Conservation (phyloP, 1,139 yeast species). For the Pichia sp. region DNA sequence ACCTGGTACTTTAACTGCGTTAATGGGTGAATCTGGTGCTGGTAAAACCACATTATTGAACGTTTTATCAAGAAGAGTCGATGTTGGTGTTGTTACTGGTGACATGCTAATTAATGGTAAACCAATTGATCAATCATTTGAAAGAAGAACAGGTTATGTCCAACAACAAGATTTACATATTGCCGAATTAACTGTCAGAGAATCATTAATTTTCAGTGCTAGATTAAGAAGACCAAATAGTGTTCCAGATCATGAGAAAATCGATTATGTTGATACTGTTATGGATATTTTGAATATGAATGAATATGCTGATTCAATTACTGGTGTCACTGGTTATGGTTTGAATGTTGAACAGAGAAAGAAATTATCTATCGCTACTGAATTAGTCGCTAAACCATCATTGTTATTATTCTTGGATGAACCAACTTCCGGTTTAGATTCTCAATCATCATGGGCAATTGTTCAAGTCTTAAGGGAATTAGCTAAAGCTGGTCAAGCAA, state of each 20-base stretch:
- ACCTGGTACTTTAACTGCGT: conserved; percentile 56
- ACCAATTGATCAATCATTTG: conserved; percentile 41
- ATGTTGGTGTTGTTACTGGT: conserved; percentile 51
- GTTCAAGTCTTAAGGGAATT: conserved; percentile 41
- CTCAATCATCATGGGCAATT: conserved; percentile 54
- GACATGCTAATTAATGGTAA: conserved; percentile 51
- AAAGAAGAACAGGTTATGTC: conserved; percentile 54
- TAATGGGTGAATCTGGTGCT: conserved; percentile 74
- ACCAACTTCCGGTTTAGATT: conserved; percentile 52
- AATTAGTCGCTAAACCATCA: conserved; percentile 50
- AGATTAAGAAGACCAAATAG: conserved; percentile 46
- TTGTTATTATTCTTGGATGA: conserved; percentile 48
- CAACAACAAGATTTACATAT: conserved; percentile 58
- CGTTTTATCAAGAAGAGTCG: conserved; percentile 51
- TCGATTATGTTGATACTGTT: conserved; percentile 48
- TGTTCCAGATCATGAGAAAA: conserved; percentile 44
- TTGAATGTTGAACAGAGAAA: conserved; percentile 55
- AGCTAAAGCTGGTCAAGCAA: conserved; percentile 49
- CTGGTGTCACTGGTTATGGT: conserved; percentile 51
- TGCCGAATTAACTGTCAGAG: conserved; percentile 48
- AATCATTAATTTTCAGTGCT: conserved; percentile 51
- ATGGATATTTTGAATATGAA: conserved; percentile 47
- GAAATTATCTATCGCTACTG: conserved; percentile 43
- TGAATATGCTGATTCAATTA: conserved; percentile 53
- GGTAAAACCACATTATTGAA: conserved; percentile 66